Percentiles rank a stretch among this genome's conserved stretches.
phyloP scores from a whole-genome alignment of 2,329 filamentous ascomycete species.

The Fonsecaea pedrosoi region DNA sequence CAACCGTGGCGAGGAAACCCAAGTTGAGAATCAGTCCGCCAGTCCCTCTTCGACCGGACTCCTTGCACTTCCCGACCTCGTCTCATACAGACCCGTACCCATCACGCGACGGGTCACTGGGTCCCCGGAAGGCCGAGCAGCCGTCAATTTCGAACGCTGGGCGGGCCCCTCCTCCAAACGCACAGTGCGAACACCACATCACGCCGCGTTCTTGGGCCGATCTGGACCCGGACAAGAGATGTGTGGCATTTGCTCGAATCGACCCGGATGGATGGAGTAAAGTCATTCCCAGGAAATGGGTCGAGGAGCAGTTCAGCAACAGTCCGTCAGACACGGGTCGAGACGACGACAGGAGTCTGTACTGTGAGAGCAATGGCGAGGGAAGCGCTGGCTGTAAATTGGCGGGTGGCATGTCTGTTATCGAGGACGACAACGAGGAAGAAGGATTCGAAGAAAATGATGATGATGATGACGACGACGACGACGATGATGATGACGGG shows the following conservation, averaged over 20 bases:
- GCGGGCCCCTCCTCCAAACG: neutral
- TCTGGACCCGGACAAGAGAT: slow-evolving; percentile 25
- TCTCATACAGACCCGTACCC: slow-evolving; percentile 75
- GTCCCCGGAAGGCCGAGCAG: too few species aligned
- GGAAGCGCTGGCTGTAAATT: neutral
- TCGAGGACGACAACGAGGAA: neutral
- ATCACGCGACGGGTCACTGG: neutral
- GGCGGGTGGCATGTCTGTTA: neutral
- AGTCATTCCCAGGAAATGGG: slow-evolving; percentile 30
- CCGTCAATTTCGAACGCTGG: neutral
- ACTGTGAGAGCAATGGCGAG: slow-evolving; percentile 25
- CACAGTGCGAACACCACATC: neutral
- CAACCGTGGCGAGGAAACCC: neutral
- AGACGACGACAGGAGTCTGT: slow-evolving; percentile 22
- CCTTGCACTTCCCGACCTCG: neutral
- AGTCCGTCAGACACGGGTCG: slow-evolving; percentile 1
- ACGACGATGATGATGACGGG: too few species aligned
- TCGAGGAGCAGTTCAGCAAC: slow-evolving; percentile 29
- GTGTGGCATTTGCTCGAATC: slow-evolving; percentile 22
- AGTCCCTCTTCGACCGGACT: slow-evolving; percentile 17
- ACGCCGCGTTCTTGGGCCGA: slow-evolving; percentile 9
- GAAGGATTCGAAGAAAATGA: too few species aligned
- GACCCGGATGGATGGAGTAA: slow-evolving; percentile 29
- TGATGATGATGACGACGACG: too few species aligned
- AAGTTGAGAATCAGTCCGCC: slow-evolving; percentile 19